Evolutionary conservation across 1,284 basidiomycete species (phyloP).

Genomic region (Irpex sp.): DNA sequence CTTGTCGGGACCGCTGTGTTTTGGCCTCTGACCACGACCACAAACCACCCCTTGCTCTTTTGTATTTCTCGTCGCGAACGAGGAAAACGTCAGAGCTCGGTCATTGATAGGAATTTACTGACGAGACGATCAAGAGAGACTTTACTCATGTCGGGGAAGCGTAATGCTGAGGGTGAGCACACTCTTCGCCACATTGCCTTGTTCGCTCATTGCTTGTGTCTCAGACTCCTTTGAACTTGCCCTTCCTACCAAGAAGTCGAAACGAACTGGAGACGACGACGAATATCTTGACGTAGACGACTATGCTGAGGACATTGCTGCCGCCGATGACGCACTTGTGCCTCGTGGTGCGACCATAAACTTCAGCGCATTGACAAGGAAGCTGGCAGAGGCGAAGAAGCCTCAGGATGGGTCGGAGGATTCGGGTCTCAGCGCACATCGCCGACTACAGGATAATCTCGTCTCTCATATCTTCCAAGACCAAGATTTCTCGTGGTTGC

Average conservation of each 20-base stretch:
- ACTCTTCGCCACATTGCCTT: neutral
- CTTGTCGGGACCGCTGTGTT: neutral
- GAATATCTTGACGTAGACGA: constrained; percentile 57
- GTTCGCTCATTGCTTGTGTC: neutral
- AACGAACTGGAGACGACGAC: constrained; percentile 43
- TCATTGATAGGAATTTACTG: neutral
- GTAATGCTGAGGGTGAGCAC: constrained; percentile 15
- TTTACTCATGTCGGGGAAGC: constrained; percentile 15
- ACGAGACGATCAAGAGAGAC: neutral
- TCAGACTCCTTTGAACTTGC: constrained; percentile 34
- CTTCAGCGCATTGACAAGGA: constrained; percentile 75
- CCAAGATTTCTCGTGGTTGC: constrained; percentile 82
- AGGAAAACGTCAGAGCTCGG: neutral
- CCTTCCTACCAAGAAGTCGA: constrained; percentile 48
- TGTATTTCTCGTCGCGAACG: neutral
- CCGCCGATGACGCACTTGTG: constrained; percentile 46
- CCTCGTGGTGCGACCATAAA: constrained; percentile 76
- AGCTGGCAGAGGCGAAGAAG: constrained; percentile 59
- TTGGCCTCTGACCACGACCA: constrained; percentile 2
- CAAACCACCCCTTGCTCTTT: neutral
- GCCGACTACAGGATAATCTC: constrained; percentile 65
- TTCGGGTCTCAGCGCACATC: constrained; percentile 42
- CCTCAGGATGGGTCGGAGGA: constrained; percentile 30
- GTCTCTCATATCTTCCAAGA: constrained; percentile 78
- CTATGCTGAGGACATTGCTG: constrained; percentile 40